These are phyloP conservation scores for Anisodus tanguticus DNA, from an alignment of 257 asterid genomes.

Conservation along the genomic window DNA sequence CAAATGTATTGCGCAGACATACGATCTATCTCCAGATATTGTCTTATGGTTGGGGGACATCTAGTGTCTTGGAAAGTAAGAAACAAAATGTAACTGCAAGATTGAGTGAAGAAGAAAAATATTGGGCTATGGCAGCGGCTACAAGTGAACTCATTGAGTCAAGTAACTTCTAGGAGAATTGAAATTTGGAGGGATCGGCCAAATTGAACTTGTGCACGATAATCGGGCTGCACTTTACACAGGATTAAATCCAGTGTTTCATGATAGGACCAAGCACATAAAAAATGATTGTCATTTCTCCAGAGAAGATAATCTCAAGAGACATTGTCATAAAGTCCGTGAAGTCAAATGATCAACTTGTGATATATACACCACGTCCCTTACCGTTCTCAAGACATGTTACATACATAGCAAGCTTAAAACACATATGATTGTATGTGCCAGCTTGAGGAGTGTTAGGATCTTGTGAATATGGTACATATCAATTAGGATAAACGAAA, in stretches of 20 bases:
- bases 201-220: background rate
- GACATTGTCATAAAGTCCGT: background rate
- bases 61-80: conserved; percentile 4
- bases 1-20: background rate
- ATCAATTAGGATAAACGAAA: background rate
- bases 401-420: background rate
- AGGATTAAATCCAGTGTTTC: background rate
- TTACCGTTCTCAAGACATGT: background rate
- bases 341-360: conserved; percentile 18
- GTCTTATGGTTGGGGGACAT: background rate
- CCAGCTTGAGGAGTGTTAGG: background rate
- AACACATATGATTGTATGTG: conserved; percentile 1
- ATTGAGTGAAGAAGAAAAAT: conserved; percentile 8
- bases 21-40: background rate
- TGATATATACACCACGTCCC: background rate
- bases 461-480: background rate
- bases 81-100: background rate
- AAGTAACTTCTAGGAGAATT: background rate
- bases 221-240: conserved; percentile 15
- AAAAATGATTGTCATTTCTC: background rate
- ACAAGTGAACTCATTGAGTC: background rate
- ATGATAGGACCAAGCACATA: conserved; percentile 18
- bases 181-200: background rate
- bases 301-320: conserved; percentile 13
- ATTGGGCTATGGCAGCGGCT: conserved; percentile 2